Percentiles rank a stretch among this genome's conserved stretches.
These are phyloP conservation scores for Lactifluus subvellereus DNA, from an alignment of 768 basidiomycete species.

Conservation along the genomic window DNA sequence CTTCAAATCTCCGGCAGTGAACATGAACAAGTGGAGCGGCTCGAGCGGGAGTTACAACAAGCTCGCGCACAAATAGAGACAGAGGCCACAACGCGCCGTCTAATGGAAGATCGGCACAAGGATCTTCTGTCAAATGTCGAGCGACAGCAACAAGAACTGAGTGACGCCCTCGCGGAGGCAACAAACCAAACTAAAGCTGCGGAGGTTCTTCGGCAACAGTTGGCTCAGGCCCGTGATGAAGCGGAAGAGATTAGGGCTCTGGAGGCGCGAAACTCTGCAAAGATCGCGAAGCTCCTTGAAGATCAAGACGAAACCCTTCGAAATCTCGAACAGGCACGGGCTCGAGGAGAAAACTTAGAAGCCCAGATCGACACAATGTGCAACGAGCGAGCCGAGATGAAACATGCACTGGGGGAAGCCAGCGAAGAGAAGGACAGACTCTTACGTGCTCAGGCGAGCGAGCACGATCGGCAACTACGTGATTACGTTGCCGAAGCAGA, in stretches of 20 bases:
- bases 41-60: slow-evolving; percentile 63
- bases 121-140: slow-evolving; percentile 54
- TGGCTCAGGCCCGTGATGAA: slow-evolving; percentile 53
- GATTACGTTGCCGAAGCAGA: slow-evolving; percentile 92
- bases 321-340: slow-evolving; percentile 68
- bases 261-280: slow-evolving; percentile 57
- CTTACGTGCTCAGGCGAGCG: slow-evolving; percentile 64
- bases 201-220: slow-evolving; percentile 56
- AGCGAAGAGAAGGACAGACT: slow-evolving; percentile 74
- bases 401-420: slow-evolving; percentile 60
- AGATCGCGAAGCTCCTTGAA: slow-evolving; percentile 59
- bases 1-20: slow-evolving; percentile 42
- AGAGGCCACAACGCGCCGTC: slow-evolving; percentile 54
- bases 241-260: slow-evolving; percentile 63
- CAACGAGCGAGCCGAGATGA: slow-evolving; percentile 65
- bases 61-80: slow-evolving; percentile 57
- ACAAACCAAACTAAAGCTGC: slow-evolving; percentile 58
- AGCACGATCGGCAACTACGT: slow-evolving; percentile 59
- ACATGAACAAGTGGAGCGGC: slow-evolving; percentile 45
- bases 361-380: slow-evolving; percentile 65
- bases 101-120: slow-evolving; percentile 57
- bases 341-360: slow-evolving; percentile 69
- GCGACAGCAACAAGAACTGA: slow-evolving; percentile 47
- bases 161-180: slow-evolving; percentile 57
- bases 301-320: slow-evolving; percentile 70